Evolutionary conservation across 164 flowering plant species (phyloP), one percentile per base, ranked within the genome.

Genomic region (Kalanchoe fedtschenkoi): DNA sequence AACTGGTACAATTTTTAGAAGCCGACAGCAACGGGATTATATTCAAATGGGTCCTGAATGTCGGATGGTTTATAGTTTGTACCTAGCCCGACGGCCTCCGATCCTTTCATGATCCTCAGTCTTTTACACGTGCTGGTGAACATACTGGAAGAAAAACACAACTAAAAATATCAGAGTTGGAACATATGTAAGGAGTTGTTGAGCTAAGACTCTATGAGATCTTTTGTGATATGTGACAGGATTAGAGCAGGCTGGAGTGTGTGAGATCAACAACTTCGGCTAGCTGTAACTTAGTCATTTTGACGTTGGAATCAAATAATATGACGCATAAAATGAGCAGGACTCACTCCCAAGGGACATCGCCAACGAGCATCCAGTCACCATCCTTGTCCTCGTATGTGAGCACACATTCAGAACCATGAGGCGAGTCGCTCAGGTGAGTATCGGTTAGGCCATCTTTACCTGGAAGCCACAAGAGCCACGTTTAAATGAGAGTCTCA

Each of bases 331-430:
- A 55, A 29, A 15, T 34, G 26, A 33, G 26, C 15, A 43, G 58
- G 51, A 68, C 85, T 68, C 77, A 83, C 88, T 73, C 74, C 85
- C 85, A 83, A 6, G 85, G 88, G 30, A 83, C 84, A 74, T 83
- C 87, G 7, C 87, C 87, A 34, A 83, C 87, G 51, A 83, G 81
- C 87, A 83, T 80, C 87, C 87, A 83, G 54, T 83, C 87, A 58
- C 83, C 80, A 58, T 83, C 87, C 60, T 79, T 83, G 68, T 83
- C 87, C 66, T 83, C 84, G 55, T 74, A 83, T 5, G 84, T 80
- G 10, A 80, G 75, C 42, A 80, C 83, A 66, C 70, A 75, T 35
- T 83, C 87, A 55, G 83, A 77, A 53, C 78, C 79, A 58, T 75
- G 75, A 16, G 78, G 72, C 51, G 74, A 69, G 69, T 80, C 82